Evolutionary conservation across 75 land plant species (phyloP).

Genomic region (Cunninghamia lanceolata): DNA sequence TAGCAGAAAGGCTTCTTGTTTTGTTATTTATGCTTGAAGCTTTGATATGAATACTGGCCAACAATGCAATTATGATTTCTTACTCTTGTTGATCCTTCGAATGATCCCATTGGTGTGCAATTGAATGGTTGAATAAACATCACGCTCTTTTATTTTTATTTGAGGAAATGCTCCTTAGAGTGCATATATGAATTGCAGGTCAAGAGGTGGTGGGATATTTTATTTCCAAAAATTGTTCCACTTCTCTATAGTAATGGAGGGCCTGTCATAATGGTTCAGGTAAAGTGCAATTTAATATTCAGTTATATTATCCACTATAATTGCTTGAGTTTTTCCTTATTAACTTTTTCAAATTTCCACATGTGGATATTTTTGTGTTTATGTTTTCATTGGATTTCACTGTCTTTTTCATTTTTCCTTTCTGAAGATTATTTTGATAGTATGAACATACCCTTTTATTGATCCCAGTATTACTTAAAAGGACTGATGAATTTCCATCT

Average conservation of each 20-base stretch:
- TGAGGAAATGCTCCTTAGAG: neutral
- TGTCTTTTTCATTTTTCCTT: neutral
- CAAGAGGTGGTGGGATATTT: slow-evolving; percentile 78
- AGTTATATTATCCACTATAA: neutral
- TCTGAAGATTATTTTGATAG: neutral
- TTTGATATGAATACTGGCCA: slow-evolving; percentile 4
- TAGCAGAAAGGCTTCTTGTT: neutral
- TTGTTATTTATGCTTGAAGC: neutral
- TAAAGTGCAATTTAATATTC: slow-evolving; percentile 10
- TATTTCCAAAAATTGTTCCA: slow-evolving; percentile 76
- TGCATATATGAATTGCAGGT: slow-evolving; percentile 44
- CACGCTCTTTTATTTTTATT: no score
- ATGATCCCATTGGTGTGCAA: neutral
- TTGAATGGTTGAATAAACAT: neutral
- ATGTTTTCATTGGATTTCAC: neutral
- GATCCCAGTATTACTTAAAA: neutral
- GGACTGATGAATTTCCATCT: neutral
- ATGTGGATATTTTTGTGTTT: neutral
- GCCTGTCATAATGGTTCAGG: slow-evolving; percentile 95
- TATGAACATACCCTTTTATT: neutral
- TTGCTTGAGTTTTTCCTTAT: neutral
- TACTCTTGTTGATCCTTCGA: neutral
- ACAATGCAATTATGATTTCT: neutral
- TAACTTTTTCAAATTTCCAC: neutral
- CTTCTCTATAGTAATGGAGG: slow-evolving; percentile 81